Evolutionary conservation across 805 yeast species (phyloP).

Genomic region (Pichia phayaonensis): DNA sequence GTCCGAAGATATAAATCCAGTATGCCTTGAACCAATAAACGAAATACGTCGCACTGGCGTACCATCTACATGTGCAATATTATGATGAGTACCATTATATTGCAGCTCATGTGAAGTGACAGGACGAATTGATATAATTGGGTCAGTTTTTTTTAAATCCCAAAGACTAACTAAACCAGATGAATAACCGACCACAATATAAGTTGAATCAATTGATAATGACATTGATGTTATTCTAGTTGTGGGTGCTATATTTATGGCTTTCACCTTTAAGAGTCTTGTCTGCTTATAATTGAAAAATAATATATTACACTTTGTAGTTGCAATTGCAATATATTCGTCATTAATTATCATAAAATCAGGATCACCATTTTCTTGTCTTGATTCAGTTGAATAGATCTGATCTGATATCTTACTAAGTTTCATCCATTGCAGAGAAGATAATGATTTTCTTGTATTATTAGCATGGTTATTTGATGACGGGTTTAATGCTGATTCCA

Average conservation of each 20-base stretch:
- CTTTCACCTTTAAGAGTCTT: slow-evolving; percentile 36
- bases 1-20: slow-evolving; percentile 52
- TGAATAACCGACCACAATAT: slow-evolving; percentile 59
- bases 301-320: slow-evolving; percentile 55
- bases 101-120: slow-evolving; percentile 19
- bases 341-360: slow-evolving; percentile 37
- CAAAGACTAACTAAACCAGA: slow-evolving; percentile 63
- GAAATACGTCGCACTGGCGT: slow-evolving; percentile 36
- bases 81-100: slow-evolving; percentile 14
- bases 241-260: slow-evolving; percentile 25
- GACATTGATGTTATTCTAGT: slow-evolving; percentile 50
- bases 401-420: slow-evolving; percentile 20
- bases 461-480: not conserved
- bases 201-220: slow-evolving; percentile 61
- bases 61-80: slow-evolving; percentile 30
- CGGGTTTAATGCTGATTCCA: not conserved
- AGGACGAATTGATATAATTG: slow-evolving; percentile 26
- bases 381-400: slow-evolving; percentile 15
- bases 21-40: slow-evolving; percentile 43
- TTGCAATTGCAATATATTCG: slow-evolving; percentile 53
- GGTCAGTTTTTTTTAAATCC: slow-evolving; percentile 40
- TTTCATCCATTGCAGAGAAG: slow-evolving; percentile 22
- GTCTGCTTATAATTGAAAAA: slow-evolving; percentile 65
- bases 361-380: slow-evolving; percentile 41
- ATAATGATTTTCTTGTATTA: not conserved